A percentile compares a stretch with the other conserved stretches of the same genome.
Evolutionary conservation across 2,329 filamentous ascomycete genomes (phyloP).

Genomic region (Cercospora sp.): DNA sequence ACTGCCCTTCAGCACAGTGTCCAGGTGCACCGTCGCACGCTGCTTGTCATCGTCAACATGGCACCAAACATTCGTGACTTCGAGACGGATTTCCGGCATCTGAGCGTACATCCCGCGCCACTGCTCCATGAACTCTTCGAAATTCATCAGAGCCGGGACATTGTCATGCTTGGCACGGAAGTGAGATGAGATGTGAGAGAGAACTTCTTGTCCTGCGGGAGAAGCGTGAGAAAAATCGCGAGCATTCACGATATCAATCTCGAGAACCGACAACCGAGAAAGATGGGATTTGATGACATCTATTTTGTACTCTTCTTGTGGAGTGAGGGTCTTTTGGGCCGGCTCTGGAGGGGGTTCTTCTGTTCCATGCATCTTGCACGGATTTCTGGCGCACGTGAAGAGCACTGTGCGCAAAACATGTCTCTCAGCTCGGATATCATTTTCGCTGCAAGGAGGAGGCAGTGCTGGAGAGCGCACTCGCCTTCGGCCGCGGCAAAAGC

Average conservation of each 20-base stretch:
- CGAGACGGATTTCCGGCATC: constrained; percentile 1
- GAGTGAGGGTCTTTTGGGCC: neutral
- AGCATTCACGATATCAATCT: neutral
- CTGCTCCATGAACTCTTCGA: constrained; percentile 1
- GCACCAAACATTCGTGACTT: constrained; percentile 3
- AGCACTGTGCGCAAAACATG: neutral
- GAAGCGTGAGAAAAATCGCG: neutral
- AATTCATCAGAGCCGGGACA: constrained; percentile 3
- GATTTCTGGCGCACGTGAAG: neutral
- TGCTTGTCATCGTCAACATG: constrained; percentile 5
- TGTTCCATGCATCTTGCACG: neutral
- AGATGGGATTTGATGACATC: neutral
- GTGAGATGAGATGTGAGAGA: constrained; percentile 8
- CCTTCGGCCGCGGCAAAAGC: neutral
- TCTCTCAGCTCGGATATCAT: neutral
- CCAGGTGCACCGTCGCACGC: neutral
- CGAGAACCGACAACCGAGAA: neutral
- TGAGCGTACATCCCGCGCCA: constrained; percentile 2
- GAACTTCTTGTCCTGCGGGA: constrained; percentile 8
- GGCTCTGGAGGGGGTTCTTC: neutral
- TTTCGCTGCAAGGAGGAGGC: neutral
- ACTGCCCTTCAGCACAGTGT: neutral
- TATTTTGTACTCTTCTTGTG: neutral
- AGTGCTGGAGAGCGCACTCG: neutral
- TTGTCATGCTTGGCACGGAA: constrained; percentile 13